Evolutionary conservation across 257 asterid genomes (phyloP).

Genomic region (Anisodus acutangulus): DNA sequence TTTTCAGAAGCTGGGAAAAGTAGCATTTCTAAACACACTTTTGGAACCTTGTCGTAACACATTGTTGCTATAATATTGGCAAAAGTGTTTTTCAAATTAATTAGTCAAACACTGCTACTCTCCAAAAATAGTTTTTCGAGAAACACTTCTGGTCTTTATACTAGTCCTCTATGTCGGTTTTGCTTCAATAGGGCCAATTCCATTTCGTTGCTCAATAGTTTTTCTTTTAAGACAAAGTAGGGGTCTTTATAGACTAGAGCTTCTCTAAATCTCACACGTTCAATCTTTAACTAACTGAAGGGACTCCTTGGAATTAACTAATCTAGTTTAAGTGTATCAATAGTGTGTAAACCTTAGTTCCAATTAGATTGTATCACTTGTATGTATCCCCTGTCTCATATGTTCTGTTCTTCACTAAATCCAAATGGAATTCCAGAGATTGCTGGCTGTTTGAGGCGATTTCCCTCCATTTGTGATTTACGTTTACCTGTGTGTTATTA

Average conservation of each 20-base stretch:
- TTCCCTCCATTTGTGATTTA: constrained; percentile 6
- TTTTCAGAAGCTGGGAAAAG: no score
- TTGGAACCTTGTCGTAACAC: no score
- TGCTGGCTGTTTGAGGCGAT: not conserved
- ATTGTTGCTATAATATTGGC: no score
- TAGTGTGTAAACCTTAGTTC: not conserved
- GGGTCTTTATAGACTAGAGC: not conserved
- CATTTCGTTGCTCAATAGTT: no score
- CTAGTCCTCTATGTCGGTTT: no score
- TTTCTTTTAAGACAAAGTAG: not conserved
- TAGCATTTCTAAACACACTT: no score
- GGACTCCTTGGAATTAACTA: not conserved
- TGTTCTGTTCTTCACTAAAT: not conserved
- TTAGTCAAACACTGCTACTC: no score
- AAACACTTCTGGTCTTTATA: no score
- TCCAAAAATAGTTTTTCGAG: no score
- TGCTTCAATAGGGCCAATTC: no score
- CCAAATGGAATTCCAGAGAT: not conserved
- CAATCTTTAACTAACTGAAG: not conserved
- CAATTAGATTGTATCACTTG: not conserved
- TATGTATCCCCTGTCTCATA: not conserved
- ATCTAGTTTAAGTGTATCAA: not conserved
- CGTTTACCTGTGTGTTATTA: not conserved
- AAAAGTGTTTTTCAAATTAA: no score
- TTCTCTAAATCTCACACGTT: not conserved